phyloP scores from a whole-genome alignment of 2,329 filamentous ascomycete species.

The Hymenoscyphus fructigenus region DNA sequence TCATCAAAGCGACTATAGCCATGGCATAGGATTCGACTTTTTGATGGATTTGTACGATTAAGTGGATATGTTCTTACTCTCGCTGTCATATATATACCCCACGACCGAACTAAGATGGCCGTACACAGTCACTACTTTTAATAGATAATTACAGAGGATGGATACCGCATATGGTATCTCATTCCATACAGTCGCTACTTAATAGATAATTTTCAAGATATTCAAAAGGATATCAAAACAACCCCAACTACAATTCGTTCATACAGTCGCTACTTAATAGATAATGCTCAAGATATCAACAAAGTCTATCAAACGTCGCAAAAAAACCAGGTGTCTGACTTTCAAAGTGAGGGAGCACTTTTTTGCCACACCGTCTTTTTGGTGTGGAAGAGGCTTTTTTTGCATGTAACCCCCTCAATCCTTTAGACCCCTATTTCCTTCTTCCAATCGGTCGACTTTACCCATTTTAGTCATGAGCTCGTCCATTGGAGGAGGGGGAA shows the following conservation, averaged over 20 bases:
- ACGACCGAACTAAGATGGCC: conserved; percentile 19
- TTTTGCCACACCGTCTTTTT: background rate
- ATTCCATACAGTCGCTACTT: background rate
- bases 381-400: background rate
- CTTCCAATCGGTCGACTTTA: no score
- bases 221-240: no score
- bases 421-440: no score
- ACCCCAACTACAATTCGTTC: no score
- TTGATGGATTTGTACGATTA: conserved; percentile 24
- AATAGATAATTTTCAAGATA: background rate
- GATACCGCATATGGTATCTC: background rate
- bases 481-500: no score
- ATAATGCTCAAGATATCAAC: no score
- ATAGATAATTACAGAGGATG: conserved; percentile 3
- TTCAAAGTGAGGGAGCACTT: background rate
- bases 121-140: conserved; percentile 25
- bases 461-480: no score
- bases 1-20: background rate
- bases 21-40: conserved; percentile 2
- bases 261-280: no score
- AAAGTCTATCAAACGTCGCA: no score
- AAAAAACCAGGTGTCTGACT: no score
- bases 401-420: background rate
- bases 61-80: conserved; percentile 20
- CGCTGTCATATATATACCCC: conserved; percentile 30